A percentile compares a stretch with the other conserved stretches of the same genome.
phyloP scores from a whole-genome alignment of 768 basidiomycete species.

The Boletus tylopilopsis region DNA sequence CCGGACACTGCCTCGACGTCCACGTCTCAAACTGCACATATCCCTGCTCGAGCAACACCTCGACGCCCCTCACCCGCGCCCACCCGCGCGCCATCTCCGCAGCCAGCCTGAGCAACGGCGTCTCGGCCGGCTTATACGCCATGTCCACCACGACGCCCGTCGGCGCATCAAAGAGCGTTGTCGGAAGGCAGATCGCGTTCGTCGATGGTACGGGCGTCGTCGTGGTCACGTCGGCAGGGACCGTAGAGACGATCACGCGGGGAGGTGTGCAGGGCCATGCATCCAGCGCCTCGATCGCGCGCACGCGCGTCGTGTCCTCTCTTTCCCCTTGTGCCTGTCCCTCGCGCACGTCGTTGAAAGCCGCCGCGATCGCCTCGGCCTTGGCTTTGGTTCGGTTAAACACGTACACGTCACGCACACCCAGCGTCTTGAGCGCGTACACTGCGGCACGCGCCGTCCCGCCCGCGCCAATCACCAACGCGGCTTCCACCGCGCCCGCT shows the following conservation, averaged over 20 bases:
- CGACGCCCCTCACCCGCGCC: slow-evolving; percentile 72
- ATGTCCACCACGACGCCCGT: slow-evolving; percentile 85
- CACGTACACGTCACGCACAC: slow-evolving; percentile 70
- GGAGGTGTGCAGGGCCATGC: slow-evolving; percentile 53
- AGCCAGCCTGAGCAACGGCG: slow-evolving; percentile 74
- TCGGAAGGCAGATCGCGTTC: slow-evolving; percentile 47
- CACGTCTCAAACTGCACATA: slow-evolving; percentile 81
- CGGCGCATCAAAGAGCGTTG: slow-evolving; percentile 51
- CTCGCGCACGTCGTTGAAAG: slow-evolving; percentile 44
- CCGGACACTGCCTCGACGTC: slow-evolving; percentile 68
- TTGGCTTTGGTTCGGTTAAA: slow-evolving; percentile 81
- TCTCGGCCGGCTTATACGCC: slow-evolving; percentile 89
- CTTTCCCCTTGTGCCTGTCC: neutral
- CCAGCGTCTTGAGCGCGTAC: slow-evolving; percentile 75
- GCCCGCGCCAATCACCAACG: slow-evolving; percentile 90
- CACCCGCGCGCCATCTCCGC: slow-evolving; percentile 48
- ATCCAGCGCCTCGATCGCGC: slow-evolving; percentile 56
- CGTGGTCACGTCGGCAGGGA: slow-evolving; percentile 68
- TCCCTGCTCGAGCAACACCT: slow-evolving; percentile 86
- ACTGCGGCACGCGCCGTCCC: slow-evolving; percentile 94
- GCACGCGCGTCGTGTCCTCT: slow-evolving; percentile 43
- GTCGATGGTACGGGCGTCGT: slow-evolving; percentile 7
- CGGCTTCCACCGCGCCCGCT: slow-evolving; percentile 31
- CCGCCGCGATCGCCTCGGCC: slow-evolving; percentile 61
- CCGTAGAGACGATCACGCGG: slow-evolving; percentile 81